Percentiles rank a stretch among this genome's conserved stretches.
phyloP scores from a whole-genome alignment of 345 rosid genomes.

The Citrus mangshanensis region DNA sequence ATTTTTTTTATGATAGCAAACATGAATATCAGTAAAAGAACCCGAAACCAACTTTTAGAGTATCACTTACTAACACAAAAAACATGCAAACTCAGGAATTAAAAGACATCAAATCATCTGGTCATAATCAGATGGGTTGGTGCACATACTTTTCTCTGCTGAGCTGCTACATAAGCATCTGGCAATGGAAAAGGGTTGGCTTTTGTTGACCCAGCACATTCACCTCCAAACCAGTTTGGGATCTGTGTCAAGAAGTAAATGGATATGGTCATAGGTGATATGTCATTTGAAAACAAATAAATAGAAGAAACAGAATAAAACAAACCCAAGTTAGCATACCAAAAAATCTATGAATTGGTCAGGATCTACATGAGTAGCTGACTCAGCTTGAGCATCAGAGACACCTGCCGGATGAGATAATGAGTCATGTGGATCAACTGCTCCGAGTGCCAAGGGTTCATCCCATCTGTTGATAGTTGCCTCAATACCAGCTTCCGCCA shows the following conservation, averaged over 20 bases:
- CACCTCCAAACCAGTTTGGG: constrained; percentile 88
- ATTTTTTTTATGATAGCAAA: neutral
- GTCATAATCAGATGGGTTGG: constrained; percentile 5
- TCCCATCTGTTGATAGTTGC: constrained; percentile 86
- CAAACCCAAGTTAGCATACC: constrained; percentile 39
- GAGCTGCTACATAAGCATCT: constrained; percentile 61
- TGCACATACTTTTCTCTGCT: constrained; percentile 72
- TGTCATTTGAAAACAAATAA: neutral
- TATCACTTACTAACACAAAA: constrained; percentile 1
- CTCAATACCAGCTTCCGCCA: constrained; percentile 79
- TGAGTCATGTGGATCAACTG: constrained; percentile 94
- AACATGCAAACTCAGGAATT: constrained; percentile 4
- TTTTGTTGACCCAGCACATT: constrained; percentile 63
- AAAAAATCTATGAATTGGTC: constrained; percentile 90
- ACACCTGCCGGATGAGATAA: constrained; percentile 97
- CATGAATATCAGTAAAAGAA: neutral
- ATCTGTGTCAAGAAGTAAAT: constrained; percentile 47
- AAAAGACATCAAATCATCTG: constrained; percentile 5
- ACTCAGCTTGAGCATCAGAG: constrained; percentile 87
- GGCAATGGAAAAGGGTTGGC: constrained; percentile 88
- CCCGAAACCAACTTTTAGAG: neutral
- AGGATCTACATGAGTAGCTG: constrained; percentile 77
- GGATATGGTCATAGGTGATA: neutral
- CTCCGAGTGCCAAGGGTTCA: constrained; percentile 81
- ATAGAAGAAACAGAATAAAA: neutral